These are phyloP conservation scores for Wickerhamomyces bisporus DNA, from an alignment of 805 yeast genomes.

Conservation along the genomic window DNA sequence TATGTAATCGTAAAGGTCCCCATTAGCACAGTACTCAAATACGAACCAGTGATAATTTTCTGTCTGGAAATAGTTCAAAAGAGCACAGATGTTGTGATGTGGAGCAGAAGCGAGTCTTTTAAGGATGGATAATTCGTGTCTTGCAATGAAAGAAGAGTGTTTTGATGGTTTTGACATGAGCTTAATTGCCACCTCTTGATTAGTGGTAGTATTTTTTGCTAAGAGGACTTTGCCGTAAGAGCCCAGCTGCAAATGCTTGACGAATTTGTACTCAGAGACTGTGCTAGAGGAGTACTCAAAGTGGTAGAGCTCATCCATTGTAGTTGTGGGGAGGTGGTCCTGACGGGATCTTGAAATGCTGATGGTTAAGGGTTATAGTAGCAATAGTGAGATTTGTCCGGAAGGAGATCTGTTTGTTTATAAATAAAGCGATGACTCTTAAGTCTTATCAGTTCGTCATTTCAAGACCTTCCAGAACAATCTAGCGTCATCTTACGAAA, in stretches of 20 bases:
- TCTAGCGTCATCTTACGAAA: no score
- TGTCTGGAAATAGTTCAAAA: constrained; percentile 55
- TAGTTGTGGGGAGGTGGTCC: not conserved
- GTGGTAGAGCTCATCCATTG: constrained; percentile 5
- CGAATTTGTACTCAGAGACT: constrained; percentile 2
- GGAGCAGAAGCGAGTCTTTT: constrained; percentile 12
- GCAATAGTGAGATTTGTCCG: no score
- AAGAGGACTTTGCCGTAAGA: constrained; percentile 58
- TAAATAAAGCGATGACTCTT: no score
- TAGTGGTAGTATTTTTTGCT: constrained; percentile 36
- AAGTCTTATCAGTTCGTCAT: no score
- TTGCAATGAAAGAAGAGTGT: constrained; percentile 40
- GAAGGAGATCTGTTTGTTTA: no score
- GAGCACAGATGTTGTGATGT: constrained; percentile 52
- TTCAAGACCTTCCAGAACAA: no score
- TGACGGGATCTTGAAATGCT: no score
- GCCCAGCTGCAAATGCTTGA: constrained; percentile 31
- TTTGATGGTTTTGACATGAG: constrained; percentile 41
- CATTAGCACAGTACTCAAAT: constrained; percentile 60
- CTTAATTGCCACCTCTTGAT: constrained; percentile 46
- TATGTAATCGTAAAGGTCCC: constrained; percentile 59
- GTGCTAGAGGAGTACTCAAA: constrained; percentile 4
- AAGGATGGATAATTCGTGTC: constrained; percentile 46
- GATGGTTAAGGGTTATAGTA: no score
- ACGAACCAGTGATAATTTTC: constrained; percentile 47